Evolutionary conservation across 257 asterid species (phyloP).

Genomic region (Fraxinus anomala): DNA sequence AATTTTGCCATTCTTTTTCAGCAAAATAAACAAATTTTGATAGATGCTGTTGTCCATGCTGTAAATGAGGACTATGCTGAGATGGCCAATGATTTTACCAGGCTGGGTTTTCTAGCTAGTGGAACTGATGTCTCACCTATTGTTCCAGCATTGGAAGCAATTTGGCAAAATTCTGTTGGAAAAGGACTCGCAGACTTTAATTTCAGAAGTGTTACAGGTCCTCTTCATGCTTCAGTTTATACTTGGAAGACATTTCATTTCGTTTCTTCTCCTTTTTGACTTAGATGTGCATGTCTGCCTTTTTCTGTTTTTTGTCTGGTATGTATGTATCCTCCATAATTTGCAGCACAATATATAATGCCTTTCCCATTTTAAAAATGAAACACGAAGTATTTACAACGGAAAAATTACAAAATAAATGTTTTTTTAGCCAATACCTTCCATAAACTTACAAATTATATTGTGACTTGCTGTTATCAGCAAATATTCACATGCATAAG

Average conservation of each 20-base stretch:
- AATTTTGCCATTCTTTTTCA: constrained; percentile 39
- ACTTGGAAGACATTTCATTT: not conserved
- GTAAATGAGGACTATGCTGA: constrained; percentile 97
- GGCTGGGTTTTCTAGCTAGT: constrained; percentile 96
- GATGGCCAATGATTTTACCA: constrained; percentile 99
- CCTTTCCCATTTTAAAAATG: not conserved
- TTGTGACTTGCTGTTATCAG: not conserved
- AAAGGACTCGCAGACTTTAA: constrained; percentile 96
- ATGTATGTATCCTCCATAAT: not conserved
- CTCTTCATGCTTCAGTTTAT: constrained; percentile 22
- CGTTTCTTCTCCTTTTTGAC: not conserved
- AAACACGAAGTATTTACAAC: not conserved
- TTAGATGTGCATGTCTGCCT: not conserved
- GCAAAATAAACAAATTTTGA: constrained; percentile 97
- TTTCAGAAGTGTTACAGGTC: constrained; percentile 97
- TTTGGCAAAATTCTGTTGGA: constrained; percentile 96
- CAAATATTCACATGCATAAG: not conserved
- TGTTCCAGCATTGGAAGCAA: constrained; percentile 94
- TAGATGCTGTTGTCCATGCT: constrained; percentile 99
- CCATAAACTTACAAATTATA: not conserved
- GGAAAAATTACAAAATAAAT: not conserved
- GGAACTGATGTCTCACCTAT: constrained; percentile 98
- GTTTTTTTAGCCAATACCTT: not conserved
- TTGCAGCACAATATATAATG: not conserved
- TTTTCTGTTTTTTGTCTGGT: not conserved